A percentile compares a stretch with the other conserved stretches of the same genome.
These are phyloP conservation scores for Serendipita indica DNA, from an alignment of 768 basidiomycete genomes.

Conservation along the genomic window DNA sequence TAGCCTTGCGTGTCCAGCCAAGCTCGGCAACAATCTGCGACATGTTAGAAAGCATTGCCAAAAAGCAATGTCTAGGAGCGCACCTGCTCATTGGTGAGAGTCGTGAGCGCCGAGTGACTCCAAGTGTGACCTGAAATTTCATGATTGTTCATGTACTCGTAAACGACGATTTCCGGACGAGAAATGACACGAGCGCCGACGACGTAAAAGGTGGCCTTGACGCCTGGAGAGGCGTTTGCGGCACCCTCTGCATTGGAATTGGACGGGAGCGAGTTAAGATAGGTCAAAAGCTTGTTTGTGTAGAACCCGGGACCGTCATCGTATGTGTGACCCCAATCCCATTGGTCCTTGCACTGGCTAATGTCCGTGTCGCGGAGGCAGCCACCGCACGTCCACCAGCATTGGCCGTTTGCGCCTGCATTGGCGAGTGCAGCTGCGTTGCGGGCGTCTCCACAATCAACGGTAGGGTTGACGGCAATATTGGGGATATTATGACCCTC, in stretches of 20 bases:
- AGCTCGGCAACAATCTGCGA: conserved; percentile 29
- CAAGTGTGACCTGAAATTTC: conserved; percentile 31
- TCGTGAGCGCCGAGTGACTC: conserved; percentile 27
- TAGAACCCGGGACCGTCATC: conserved; percentile 30
- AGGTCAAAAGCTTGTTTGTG: conserved; percentile 31
- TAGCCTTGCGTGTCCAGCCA: conserved; percentile 31
- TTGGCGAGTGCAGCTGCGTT: conserved; percentile 42
- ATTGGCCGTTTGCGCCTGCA: conserved; percentile 22
- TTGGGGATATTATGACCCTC: conserved; percentile 55
- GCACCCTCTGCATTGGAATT: conserved; percentile 13
- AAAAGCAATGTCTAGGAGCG: neutral
- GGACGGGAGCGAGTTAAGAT: conserved; percentile 17
- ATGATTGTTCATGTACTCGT: conserved; percentile 32
- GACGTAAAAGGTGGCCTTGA: conserved; percentile 34
- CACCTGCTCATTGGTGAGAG: conserved; percentile 25
- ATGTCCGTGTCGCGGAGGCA: conserved; percentile 29
- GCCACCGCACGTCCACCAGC: conserved; percentile 27
- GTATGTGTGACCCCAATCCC: conserved; percentile 26
- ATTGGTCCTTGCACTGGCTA: conserved; percentile 28
- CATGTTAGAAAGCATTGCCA: neutral
- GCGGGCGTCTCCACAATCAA: conserved; percentile 49
- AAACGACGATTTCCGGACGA: conserved; percentile 29
- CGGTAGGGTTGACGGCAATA: conserved; percentile 33
- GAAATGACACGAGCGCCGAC: conserved; percentile 29
- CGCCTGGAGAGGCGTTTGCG: conserved; percentile 15